Evolutionary conservation across 1,139 yeast species (phyloP).

Genomic region (Saccharomyces pastorianus): DNA sequence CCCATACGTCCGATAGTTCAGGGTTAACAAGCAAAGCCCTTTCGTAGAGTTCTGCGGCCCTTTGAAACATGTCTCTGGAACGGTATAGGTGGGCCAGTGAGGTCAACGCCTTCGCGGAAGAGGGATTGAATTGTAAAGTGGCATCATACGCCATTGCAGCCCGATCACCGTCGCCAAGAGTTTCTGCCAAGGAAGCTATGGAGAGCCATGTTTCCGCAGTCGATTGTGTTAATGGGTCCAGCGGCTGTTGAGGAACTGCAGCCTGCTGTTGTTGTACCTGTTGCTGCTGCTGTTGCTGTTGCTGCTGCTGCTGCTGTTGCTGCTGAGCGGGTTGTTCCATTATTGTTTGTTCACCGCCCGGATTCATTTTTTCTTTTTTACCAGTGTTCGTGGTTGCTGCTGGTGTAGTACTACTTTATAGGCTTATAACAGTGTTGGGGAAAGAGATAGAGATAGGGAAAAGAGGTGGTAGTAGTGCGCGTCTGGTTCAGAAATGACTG

Average conservation of each 20-base stretch:
- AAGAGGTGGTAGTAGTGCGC: background rate
- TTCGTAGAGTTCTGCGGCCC: slow-evolving; percentile 90
- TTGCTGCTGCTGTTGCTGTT: slow-evolving; percentile 7
- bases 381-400: background rate
- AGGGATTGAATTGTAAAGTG: slow-evolving; percentile 81
- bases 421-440: background rate
- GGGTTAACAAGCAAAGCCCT: slow-evolving; percentile 75
- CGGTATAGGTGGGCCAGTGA: slow-evolving; percentile 85
- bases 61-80: slow-evolving; percentile 79
- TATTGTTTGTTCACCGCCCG: slow-evolving; percentile 1
- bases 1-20: slow-evolving; percentile 96
- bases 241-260: slow-evolving; percentile 34
- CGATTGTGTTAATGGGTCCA: slow-evolving; percentile 46
- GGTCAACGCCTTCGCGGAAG: slow-evolving; percentile 75
- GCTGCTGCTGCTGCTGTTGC: too few relatives aligned
- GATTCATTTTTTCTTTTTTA: background rate
- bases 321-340: slow-evolving; percentile 8
- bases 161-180: slow-evolving; percentile 79
- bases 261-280: slow-evolving; percentile 44
- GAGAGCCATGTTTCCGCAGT: slow-evolving; percentile 92
- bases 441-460: background rate
- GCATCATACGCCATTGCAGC: slow-evolving; percentile 85
- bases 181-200: slow-evolving; percentile 83
- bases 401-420: background rate
- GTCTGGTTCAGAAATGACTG: background rate